These are phyloP conservation scores for Furcasterigmium sp. DNA, from an alignment of 2,329 filamentous ascomycete species.

Conservation along the genomic window DNA sequence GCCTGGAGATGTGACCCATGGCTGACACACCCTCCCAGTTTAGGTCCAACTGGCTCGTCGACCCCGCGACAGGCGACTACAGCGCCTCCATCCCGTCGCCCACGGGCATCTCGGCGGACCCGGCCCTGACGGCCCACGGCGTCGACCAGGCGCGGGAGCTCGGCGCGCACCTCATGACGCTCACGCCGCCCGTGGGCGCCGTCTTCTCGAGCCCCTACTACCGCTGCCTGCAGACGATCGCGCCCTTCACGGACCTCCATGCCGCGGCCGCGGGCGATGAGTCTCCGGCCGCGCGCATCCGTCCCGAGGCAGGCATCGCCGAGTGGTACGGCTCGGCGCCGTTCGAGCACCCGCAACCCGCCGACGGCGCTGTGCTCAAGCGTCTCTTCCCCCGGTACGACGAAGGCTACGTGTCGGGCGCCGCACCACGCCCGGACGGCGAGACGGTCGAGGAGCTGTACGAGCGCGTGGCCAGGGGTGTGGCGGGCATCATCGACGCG, in stretches of 20 bases:
- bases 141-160: constrained; percentile 79
- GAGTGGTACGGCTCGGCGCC: constrained; percentile 90
- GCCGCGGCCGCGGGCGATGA: constrained; percentile 4
- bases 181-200: constrained; percentile 63
- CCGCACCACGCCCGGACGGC: constrained; percentile 66
- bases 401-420: constrained; percentile 51
- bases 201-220: constrained; percentile 87
- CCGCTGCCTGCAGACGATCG: constrained; percentile 78
- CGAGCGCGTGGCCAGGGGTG: constrained; percentile 65
- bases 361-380: constrained; percentile 56
- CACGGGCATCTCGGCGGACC: constrained; percentile 83
- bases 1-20: constrained; percentile 8
- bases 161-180: constrained; percentile 54
- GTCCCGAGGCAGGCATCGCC: constrained; percentile 55
- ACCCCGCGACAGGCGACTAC: constrained; percentile 76
- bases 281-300: constrained; percentile 29
- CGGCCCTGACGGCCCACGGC: constrained; percentile 80
- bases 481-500: constrained; percentile 65
- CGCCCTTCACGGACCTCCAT: constrained; percentile 56
- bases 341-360: constrained; percentile 80
- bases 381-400: constrained; percentile 63
- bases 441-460: constrained; percentile 79
- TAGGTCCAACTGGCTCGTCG: constrained; percentile 83
- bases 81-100: constrained; percentile 68
- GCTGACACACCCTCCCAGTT: constrained; percentile 51